A percentile compares a stretch with the other conserved stretches of the same genome.
phyloP scores from a whole-genome alignment of 768 basidiomycete genomes.

The Rhodocollybia butyracea region DNA sequence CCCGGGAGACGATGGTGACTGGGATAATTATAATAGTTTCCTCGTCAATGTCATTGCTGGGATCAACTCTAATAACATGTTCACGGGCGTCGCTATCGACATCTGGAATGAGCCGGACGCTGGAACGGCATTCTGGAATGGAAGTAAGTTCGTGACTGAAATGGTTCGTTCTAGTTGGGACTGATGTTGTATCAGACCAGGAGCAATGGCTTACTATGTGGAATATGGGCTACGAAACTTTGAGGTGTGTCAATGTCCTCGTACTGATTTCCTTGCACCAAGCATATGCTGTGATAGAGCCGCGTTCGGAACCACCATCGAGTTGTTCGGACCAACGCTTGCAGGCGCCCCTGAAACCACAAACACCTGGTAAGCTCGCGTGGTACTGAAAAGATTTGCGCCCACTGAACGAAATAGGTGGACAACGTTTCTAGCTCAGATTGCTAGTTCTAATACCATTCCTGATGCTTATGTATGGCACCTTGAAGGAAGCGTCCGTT shows the following conservation, averaged over 20 bases:
- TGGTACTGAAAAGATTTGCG: neutral
- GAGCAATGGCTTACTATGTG: conserved; percentile 16
- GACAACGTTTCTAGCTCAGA: conserved; percentile 16
- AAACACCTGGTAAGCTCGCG: conserved; percentile 10
- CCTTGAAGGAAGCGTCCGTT: conserved; percentile 16
- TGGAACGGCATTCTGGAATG: conserved; percentile 14
- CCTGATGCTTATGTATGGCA: conserved; percentile 20
- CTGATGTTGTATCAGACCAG: neutral
- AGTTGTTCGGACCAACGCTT: conserved; percentile 14
- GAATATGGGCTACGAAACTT: conserved; percentile 13
- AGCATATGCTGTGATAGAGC: conserved; percentile 3
- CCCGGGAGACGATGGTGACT: conserved; percentile 11
- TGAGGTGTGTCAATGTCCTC: conserved; percentile 4
- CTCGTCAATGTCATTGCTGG: conserved; percentile 15
- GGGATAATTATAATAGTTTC: conserved; percentile 15
- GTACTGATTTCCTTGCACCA: no score
- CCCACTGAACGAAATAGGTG: conserved; percentile 7
- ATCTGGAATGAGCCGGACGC: conserved; percentile 21
- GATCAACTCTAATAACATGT: conserved; percentile 19
- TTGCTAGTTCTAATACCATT: conserved; percentile 13
- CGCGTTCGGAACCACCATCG: conserved; percentile 14
- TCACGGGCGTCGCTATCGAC: conserved; percentile 14
- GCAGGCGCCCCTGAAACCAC: conserved; percentile 9
- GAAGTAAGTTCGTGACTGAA: conserved; percentile 7
- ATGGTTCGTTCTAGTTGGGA: neutral